Base-by-base conservation (phyloP, 495 filamentous ascomycete genomes). In the Choiromyces venosus region DNA sequence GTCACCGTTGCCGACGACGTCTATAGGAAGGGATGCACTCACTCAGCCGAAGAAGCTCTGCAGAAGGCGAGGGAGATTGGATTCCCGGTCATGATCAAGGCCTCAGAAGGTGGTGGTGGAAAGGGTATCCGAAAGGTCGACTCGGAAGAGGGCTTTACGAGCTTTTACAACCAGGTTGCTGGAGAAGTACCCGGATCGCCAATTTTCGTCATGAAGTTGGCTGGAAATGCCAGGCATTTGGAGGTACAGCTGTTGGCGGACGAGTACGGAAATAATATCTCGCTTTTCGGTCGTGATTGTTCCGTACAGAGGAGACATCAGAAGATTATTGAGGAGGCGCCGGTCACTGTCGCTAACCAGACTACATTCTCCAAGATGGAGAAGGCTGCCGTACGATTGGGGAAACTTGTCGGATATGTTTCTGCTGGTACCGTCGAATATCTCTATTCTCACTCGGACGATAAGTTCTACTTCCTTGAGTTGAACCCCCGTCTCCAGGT, bases 191-290 rank as follows among this genome's bases (percentile, higher is more conserved):
- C 95, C n/a, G 95, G 95, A 56, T 98, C 96, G 37, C 95, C 95
- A 38, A 99, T 99, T 81, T 99, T 99, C 86, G 93, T 99, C 84
- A 99, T 99, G 95, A 97, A 99, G 87, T 87, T 99, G 74, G 95
- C 95, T 36, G 95, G 96, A 68, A 96, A 94, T 82, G 95, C 95
- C 64, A 86, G 95, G 67, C 95, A 99, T 87, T 86, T 99, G 85
- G 95, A 99, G 83, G 95, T 99, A 61, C 95, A 99, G 84, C 84
- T 99, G 79, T 86, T 99, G 46, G 95, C 95, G 69, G 95, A 99
- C 85, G 92, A 99, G 87, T 99, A 99, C 83, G 96, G 96, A 72
- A 97, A 99, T 87, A 98, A 98, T 83, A 97, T 99, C 80, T 99
- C 95, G 5, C 88, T 99, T 35, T 98, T 98, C 79, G 95, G 95